Evolutionary conservation across 129 eudicot species (phyloP), one percentile per base, ranked within the genome.

Genomic region (Dittrichia graveolens): DNA sequence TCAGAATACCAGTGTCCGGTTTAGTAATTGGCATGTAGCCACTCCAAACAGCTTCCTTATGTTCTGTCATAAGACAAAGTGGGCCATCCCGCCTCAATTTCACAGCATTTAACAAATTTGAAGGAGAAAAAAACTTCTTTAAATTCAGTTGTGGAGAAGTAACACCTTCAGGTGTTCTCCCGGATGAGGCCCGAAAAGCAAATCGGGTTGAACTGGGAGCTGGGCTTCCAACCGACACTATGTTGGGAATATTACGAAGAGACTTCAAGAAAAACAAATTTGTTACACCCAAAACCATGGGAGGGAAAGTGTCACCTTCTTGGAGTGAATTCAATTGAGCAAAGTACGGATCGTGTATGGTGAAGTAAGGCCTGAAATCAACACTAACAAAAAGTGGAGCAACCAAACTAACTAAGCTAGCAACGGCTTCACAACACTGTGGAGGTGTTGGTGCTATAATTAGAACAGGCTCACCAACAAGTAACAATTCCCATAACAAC

Each of bases 361-460:
- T 94, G 73, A 94, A 94, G 80, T 94, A 94, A 37, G 99, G 99
- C 82, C 96, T 84, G 76, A 94, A 94, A 69, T 94, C 99, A 49
- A 90, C 85, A 76, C 97, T 94, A 54, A 81, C 78, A 71, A 88
- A 89, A 62, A 94, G 97, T 18, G 97, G 99, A 73, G 97, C 96
- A 53, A 83, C 79, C 77, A 94, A 81, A 83, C 96, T 90, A 73
- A 90, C 97, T 46, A 94, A 82, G 59, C 96, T 80, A 43, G 97
- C 90, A 64, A 94, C 99, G 13, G 99, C 97, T 89, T 94, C 99
- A 71, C 97, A 90, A 66, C 97, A 90, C 64, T 90, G 97, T 43
- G 96, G 94, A 54, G 99, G 99, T 12, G 99, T 94, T 15, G 97
- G 99, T 3, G 99, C 93, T 79, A 94, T 90, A 44, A 94, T 58